phyloP scores from a whole-genome alignment of 768 basidiomycete species.

The Lentinula sp. region DNA sequence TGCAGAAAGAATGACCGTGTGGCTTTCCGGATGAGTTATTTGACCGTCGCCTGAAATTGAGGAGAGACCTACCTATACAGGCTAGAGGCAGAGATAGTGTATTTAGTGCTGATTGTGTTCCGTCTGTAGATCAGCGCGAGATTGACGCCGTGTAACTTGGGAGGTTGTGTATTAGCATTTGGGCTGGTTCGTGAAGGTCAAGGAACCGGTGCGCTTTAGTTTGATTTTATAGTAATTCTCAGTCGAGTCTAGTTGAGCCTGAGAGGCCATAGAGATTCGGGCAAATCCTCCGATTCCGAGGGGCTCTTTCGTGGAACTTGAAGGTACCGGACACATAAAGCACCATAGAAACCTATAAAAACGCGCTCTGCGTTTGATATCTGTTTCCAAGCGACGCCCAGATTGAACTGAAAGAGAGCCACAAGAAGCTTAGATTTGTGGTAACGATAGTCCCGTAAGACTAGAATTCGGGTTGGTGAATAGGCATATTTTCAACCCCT shows the following conservation, averaged over 20 bases:
- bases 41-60: too few species aligned
- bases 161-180: not conserved
- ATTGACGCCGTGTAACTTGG: not conserved
- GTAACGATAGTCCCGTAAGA: too few species aligned
- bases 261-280: too few species aligned
- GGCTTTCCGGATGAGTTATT: too few species aligned
- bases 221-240: not conserved
- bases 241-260: too few species aligned
- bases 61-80: not conserved
- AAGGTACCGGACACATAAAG: not conserved
- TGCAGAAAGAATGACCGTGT: too few species aligned
- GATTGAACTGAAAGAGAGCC: not conserved
- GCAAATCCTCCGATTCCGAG: not conserved
- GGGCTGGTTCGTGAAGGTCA: not conserved
- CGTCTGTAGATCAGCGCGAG: not conserved
- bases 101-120: not conserved
- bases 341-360: not conserved
- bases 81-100: not conserved
- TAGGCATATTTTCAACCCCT: too few species aligned
- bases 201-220: not conserved
- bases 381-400: not conserved
- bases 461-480: too few species aligned
- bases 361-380: not conserved
- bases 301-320: not conserved
- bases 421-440: not conserved